Base-by-base conservation (phyloP, 2,329 filamentous ascomycete genomes). In the Aspergillus quadricinctus region DNA sequence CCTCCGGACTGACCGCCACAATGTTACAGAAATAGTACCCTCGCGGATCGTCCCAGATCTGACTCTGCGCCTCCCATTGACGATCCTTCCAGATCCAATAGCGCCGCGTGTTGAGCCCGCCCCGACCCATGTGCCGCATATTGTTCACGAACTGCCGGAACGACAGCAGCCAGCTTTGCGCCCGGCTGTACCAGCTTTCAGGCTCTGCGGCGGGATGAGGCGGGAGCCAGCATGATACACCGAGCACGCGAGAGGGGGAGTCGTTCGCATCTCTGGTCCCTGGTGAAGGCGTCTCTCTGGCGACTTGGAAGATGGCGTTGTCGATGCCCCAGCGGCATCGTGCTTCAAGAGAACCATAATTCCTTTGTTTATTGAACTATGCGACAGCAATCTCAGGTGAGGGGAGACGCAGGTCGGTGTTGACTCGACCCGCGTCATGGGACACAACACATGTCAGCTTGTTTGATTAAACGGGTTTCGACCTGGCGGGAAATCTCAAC, bases 21-120 rank as follows among this genome's bases (percentile, higher is more conserved):
- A 90, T 89, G 65, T 91, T 91, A 61, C 88, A 86, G 63, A 90
- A 90, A 66, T 89, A 90, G 64, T 90, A 90, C 0, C 88, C 88
- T n/a, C 78, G 76, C 0, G 81, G 78, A 61, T 88, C 86, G 0
- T 78, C 83, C 88, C 88, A 90, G 6, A 89, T 75, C 50, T 83
- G 75, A 1, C 74, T 72, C 59, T 90, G 88, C 1, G 82, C 86
- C 52, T 83, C 78, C 0, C 81, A 78, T 70, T 91, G 88, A 3
- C 81, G 79, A n/a, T 78, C 78, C 66, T 90, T 90, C 87, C 87
- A 90, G 65, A 90, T 88, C 73, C 84, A 88, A 67, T 90, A 90
- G 10, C 88, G 81, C 71, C 83, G 66, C 40, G 84, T 82, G 57
- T 82, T 85, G 3, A 91, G 75, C 0, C 88, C 88, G 8, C 88